Base-by-base conservation (phyloP, 352 stramenopile species). In the Globisporangium perplexum region DNA sequence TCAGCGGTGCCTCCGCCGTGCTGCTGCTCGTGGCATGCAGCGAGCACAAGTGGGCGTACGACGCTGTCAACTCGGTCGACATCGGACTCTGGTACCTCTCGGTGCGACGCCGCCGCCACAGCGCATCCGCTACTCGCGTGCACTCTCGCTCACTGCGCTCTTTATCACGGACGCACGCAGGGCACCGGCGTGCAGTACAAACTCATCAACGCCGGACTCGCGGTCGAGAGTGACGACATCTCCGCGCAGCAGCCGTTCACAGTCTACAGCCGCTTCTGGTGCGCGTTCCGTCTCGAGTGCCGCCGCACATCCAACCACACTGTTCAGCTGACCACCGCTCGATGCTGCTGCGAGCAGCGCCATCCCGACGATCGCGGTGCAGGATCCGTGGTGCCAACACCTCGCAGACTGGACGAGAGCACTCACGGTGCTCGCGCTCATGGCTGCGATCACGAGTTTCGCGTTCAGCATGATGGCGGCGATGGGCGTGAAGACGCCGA, bases 151-250 rank as follows among this genome's bases (percentile, higher is more conserved):
- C n/a, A n/a, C n/a, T n/a, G n/a, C n/a, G n/a, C n/a, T n/a, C n/a
- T n/a, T n/a, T n/a, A n/a, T n/a, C n/a, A n/a, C n/a, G 10, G 10
- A 12, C 10, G 10, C 36, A 20, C 36, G 15, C 43, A 90, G 81
- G 79, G 79, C 17, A 82, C 61, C 0, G 82, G 82, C 18, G 77
- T 93, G 47, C 66, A 83, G 48, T 88, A 89, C 74, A 93, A 93
- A 59, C 74, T 93, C 54, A 85, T 88, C 55, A 88, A 90, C 51
- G 79, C 79, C 12, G 79, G 79, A 14, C 50, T 87, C 1, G 55
- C 63, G 7, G 53, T 79, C 22, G 58, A 76, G 12, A 72, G 58
- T 57, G 53, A 44, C 43, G 57, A 75, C 22, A 58, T 55, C 0
- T 60, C 55, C 17, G 47, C 38, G 7, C 51, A 58, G 10, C 50